Percentiles rank a stretch among this genome's conserved stretches.
Evolutionary conservation across 306 rosid species (phyloP).

Genomic region (Medicago lupulina): DNA sequence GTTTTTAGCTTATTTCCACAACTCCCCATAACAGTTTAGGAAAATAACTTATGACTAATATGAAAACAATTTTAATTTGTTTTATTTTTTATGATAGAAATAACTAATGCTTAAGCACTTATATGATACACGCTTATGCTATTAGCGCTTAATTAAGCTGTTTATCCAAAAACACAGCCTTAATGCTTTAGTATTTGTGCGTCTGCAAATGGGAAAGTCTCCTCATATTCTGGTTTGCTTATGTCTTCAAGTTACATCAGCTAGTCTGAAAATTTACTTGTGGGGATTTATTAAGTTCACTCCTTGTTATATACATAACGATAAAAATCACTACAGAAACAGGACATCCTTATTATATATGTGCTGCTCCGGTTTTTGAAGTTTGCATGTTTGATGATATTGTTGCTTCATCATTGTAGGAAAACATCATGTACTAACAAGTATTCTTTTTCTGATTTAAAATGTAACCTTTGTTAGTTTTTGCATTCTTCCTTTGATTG

Average conservation of each 20-base stretch:
- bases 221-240: neutral
- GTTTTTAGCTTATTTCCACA: too few species aligned
- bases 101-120: neutral
- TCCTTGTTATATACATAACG: neutral
- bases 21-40: neutral
- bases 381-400: neutral
- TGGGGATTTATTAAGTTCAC: constrained; percentile 16
- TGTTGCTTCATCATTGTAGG: constrained; percentile 7
- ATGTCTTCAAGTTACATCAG: constrained; percentile 16
- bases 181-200: neutral
- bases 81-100: neutral
- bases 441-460: neutral
- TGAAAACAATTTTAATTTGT: neutral
- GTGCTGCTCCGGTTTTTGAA: neutral
- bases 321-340: neutral
- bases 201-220: neutral
- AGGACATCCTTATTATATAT: neutral
- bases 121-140: neutral
- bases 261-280: neutral
- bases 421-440: neutral
- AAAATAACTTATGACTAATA: neutral
- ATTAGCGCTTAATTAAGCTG: neutral
- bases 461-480: neutral
- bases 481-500: constrained; percentile 18
- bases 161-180: neutral